Base-by-base conservation (phyloP, 345 rosid species). In the Eucalyptus marginata region DNA sequence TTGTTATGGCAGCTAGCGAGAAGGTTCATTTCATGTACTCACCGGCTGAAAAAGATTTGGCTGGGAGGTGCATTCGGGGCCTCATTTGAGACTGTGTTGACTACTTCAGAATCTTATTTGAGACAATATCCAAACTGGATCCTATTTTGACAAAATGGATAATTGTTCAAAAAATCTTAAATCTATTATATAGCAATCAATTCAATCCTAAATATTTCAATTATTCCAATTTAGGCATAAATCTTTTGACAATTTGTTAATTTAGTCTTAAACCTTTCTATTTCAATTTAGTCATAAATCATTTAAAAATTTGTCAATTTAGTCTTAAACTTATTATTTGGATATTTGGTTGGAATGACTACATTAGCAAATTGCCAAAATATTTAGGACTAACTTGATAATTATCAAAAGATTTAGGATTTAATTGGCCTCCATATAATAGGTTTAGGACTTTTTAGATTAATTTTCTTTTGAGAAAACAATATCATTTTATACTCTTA, bases 41-140 rank as follows among this genome's bases (percentile, higher is more conserved):
- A 64, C 9, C 5, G 76, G 15, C 10, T 7, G 76, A 15, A 64
- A 31, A 64, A 2, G 18, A 64, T n/a, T 64, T 64, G 36, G 18
- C 18, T 29, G 5, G 76, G 9, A n/a, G 1, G 5, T 64, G 18
- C 31, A 2, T 29, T 64, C 5, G 2, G 0, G 17, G 3, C 10
- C 5, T 29, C n/a, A n/a, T 64, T 29, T n/a, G 36, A 64, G 33
- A n/a, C 5, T 29, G 7, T 13, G 31, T 3, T 64, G 33, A 3
- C 18, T 18, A 64, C 8, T n/a, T 64, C 2, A n/a, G 7, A 15
- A 29, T 71, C 8, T 71, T 71, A 36, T 71, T 36, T 36, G 8
- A 71, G 14, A 71, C 4, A 71, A 36, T 18, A 71, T 71, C 25
- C 13, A 36, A 22, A 10, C 12, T 20, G 8, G 3, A 40, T 5